A percentile compares a stretch with the other conserved stretches of the same genome.
phyloP scores from a whole-genome alignment of 768 basidiomycete genomes.

The Boletus speciosus region DNA sequence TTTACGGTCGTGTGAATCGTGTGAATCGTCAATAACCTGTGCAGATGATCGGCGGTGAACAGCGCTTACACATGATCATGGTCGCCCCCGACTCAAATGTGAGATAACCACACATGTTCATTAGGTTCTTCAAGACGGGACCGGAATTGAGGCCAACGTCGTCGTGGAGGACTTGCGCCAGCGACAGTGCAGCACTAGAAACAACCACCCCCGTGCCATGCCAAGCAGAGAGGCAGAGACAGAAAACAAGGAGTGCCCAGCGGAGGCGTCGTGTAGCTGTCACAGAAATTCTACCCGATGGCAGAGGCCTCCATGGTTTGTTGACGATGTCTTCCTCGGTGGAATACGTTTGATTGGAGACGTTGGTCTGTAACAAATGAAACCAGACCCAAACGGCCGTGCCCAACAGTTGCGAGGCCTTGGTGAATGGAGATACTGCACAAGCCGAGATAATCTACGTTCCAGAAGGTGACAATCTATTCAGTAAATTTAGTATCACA shows the following conservation, averaged over 20 bases:
- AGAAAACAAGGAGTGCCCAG: slow-evolving; percentile 31
- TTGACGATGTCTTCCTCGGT: slow-evolving; percentile 32
- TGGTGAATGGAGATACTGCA: slow-evolving; percentile 1
- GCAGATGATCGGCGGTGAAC: not conserved
- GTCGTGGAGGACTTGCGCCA: slow-evolving; percentile 28
- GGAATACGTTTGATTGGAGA: slow-evolving; percentile 32
- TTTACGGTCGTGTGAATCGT: not conserved
- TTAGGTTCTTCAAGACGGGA: slow-evolving; percentile 30
- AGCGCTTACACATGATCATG: slow-evolving; percentile 22
- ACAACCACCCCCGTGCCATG: slow-evolving; percentile 19
- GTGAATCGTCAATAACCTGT: not conserved
- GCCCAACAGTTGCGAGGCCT: not conserved
- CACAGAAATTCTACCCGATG: slow-evolving; percentile 31
- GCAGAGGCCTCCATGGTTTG: slow-evolving; percentile 38
- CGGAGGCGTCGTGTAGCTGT: slow-evolving; percentile 24
- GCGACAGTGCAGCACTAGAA: slow-evolving; percentile 21
- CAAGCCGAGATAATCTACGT: slow-evolving; percentile 9
- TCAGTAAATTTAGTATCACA: not conserved
- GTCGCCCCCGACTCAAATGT: slow-evolving; percentile 36
- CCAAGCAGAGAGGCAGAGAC: slow-evolving; percentile 22
- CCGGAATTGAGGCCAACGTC: slow-evolving; percentile 26
- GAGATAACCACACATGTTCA: slow-evolving; percentile 31
- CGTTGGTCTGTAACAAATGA: slow-evolving; percentile 32
- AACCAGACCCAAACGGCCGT: slow-evolving; percentile 30
- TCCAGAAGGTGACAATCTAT: not conserved